Percentiles rank a stretch among this genome's conserved stretches.
Conservation (phyloP, 2,329 filamentous ascomycete species). For the Claviceps sp. region DNA sequence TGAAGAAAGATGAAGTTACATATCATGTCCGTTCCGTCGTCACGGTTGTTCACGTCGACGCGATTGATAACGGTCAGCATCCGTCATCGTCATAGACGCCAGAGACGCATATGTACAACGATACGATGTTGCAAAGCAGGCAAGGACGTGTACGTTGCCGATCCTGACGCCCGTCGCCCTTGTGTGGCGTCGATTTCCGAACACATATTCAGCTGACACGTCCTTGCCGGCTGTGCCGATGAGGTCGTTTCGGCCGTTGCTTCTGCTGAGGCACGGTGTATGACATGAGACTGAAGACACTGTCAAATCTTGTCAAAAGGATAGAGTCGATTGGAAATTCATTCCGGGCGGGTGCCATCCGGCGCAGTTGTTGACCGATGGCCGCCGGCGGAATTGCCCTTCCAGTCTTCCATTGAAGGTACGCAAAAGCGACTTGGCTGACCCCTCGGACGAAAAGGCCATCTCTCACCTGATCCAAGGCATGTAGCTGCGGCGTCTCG, state of each 20-base stretch:
- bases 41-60: background rate
- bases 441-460: too few species aligned
- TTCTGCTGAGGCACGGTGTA: background rate
- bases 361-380: too few species aligned
- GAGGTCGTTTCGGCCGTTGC: background rate
- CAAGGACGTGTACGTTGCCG: background rate
- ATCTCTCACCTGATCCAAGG: too few species aligned
- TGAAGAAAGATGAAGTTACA: background rate
- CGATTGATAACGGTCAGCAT: background rate
- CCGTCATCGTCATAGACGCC: too few species aligned
- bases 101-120: too few species aligned
- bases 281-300: background rate
- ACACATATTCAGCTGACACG: background rate
- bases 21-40: background rate
- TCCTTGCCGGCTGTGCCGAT: background rate
- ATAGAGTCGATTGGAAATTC: too few species aligned
- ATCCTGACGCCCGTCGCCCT: background rate
- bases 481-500: too few species aligned
- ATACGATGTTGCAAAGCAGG: background rate
- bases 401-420: too few species aligned
- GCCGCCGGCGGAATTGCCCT: too few species aligned
- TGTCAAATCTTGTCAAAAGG: too few species aligned
- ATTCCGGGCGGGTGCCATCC: too few species aligned
- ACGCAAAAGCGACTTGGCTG: too few species aligned
- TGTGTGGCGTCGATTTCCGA: background rate